Conservation (phyloP, 352 stramenopile genomes). For the Aphanomyces euteiches region DNA sequence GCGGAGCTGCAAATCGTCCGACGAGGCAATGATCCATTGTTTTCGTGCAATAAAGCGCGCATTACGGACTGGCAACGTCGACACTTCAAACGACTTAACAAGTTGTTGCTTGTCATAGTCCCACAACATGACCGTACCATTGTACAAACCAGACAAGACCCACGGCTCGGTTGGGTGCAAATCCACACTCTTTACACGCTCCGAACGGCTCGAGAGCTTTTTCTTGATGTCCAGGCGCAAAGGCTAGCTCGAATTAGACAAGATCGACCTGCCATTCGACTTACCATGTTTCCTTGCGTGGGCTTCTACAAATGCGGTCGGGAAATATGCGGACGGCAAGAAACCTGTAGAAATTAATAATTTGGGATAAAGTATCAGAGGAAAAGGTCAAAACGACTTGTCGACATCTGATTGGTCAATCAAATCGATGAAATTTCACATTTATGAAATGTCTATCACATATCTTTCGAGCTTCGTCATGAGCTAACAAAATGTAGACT, state of each 20-base stretch:
- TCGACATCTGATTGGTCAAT: slow-evolving; percentile 4
- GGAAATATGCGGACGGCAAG: not conserved
- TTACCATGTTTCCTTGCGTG: not conserved
- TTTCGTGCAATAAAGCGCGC: slow-evolving; percentile 95
- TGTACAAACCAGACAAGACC: slow-evolving; percentile 97
- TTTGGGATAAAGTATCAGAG: not conserved
- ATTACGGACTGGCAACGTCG: slow-evolving; percentile 91
- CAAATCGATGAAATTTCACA: not conserved
- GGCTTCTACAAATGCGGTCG: not conserved
- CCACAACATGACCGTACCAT: slow-evolving; percentile 98
- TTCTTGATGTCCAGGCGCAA: slow-evolving; percentile 87
- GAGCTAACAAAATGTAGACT: too few relatives aligned
- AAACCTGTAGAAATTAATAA: not conserved
- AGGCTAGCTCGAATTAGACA: slow-evolving; percentile 39
- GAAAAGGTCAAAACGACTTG: not conserved
- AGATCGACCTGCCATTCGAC: not conserved
- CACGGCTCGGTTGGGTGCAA: slow-evolving; percentile 97
- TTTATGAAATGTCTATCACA: too few relatives aligned
- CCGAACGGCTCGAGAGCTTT: slow-evolving; percentile 93
- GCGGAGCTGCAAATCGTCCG: slow-evolving; percentile 96
- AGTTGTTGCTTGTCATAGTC: slow-evolving; percentile 93
- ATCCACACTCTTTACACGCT: slow-evolving; percentile 98
- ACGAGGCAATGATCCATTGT: slow-evolving; percentile 95
- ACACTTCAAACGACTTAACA: slow-evolving; percentile 98
- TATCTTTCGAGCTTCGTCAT: too few relatives aligned